These are phyloP conservation scores for Cymbopogon citratus DNA, from an alignment of 176 grass and related monocot genomes.

Conservation along the genomic window DNA sequence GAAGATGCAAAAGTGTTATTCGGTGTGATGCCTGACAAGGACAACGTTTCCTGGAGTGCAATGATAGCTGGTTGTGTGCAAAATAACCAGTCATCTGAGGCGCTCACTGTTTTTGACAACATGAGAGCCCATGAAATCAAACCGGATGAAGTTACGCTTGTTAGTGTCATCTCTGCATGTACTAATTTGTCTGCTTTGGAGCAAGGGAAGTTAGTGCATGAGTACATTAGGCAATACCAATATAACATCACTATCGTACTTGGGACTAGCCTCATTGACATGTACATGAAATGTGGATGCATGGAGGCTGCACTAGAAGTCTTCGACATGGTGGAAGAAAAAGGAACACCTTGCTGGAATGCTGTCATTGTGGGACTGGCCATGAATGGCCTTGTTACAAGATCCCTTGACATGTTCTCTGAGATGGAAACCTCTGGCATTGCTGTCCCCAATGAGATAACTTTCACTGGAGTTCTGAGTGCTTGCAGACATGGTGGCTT, in stretches of 20 bases:
- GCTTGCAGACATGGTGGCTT: conserved; percentile 77
- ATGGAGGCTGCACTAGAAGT: conserved; percentile 62
- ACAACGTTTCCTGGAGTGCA: conserved; percentile 74
- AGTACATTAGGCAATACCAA: conserved; percentile 54
- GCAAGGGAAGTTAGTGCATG: conserved; percentile 69
- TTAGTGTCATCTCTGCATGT: conserved; percentile 75
- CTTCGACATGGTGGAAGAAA: conserved; percentile 54
- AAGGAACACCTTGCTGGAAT: conserved; percentile 75
- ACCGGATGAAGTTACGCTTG: conserved; percentile 62
- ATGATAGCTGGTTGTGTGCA: conserved; percentile 74
- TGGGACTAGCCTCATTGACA: conserved; percentile 76
- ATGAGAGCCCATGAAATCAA: conserved; percentile 56
- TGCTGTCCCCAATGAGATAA: conserved; percentile 72
- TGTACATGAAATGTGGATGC: conserved; percentile 94
- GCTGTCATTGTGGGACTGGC: conserved; percentile 69
- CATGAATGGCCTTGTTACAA: conserved; percentile 65
- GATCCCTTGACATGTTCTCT: conserved; percentile 65
- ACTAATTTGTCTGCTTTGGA: conserved; percentile 60
- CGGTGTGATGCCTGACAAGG: conserved; percentile 52
- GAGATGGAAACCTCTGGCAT: conserved; percentile 56
- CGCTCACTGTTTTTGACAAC: conserved; percentile 51
- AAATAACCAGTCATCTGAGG: conserved; percentile 56
- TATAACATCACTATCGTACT: conserved; percentile 49
- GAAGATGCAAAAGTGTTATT: conserved; percentile 57
- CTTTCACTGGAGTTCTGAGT: conserved; percentile 76